Conservation (phyloP, 129 eudicot genomes). For the Erigeron canadensis region DNA sequence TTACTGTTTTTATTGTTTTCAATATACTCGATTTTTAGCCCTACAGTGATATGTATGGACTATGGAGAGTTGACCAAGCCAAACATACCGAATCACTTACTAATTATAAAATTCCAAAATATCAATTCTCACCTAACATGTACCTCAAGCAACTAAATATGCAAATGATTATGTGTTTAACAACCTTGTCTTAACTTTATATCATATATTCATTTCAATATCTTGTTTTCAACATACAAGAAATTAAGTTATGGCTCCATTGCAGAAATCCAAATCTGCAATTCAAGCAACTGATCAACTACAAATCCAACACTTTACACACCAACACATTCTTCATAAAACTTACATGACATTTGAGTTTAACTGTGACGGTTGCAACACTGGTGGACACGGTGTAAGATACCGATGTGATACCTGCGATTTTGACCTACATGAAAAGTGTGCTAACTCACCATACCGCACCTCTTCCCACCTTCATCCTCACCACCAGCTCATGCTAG, state of each 20-base stretch:
- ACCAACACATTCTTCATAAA: slow-evolving; percentile 23
- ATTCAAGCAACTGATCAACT: slow-evolving; percentile 9
- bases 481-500: slow-evolving; percentile 24
- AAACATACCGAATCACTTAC: no score
- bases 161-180: background rate
- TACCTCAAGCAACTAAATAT: no score
- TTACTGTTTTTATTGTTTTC: no score
- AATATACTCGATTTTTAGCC: no score
- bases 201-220: background rate
- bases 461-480: slow-evolving; percentile 28
- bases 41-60: no score
- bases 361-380: slow-evolving; percentile 33
- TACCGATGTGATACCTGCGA: slow-evolving; percentile 31
- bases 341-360: slow-evolving; percentile 23
- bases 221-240: background rate
- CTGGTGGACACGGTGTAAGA: slow-evolving; percentile 23
- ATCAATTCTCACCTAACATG: no score
- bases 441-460: slow-evolving; percentile 26
- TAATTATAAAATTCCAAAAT: no score
- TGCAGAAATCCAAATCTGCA: slow-evolving; percentile 14
- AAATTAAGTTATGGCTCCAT: slow-evolving; percentile 29
- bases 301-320: slow-evolving; percentile 35
- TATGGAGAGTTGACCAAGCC: no score
- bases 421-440: slow-evolving; percentile 31
- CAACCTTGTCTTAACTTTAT: background rate